phyloP scores from a whole-genome alignment of 305 asterid species.

The Solanum chacoense region DNA sequence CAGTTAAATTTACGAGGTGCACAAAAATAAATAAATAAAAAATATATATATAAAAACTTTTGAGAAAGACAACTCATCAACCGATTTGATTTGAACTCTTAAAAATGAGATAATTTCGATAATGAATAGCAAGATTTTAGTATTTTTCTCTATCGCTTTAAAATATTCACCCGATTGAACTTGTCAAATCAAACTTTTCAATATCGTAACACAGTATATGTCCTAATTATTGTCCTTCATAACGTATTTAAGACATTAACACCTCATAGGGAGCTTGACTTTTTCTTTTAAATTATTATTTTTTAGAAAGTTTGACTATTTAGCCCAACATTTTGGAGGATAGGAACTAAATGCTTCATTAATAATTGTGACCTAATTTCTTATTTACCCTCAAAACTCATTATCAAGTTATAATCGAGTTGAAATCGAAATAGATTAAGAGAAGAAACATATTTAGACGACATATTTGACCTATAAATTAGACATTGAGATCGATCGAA shows the following conservation, averaged over 20 bases:
- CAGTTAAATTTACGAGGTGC: not conserved
- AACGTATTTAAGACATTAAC: not conserved
- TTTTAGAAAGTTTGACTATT: not conserved
- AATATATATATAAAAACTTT: too few species aligned
- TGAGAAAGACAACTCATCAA: not conserved
- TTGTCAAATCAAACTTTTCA: not conserved
- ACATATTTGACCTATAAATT: not conserved
- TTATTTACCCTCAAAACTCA: not conserved
- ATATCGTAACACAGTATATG: not conserved
- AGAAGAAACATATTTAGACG: not conserved
- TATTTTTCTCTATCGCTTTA: not conserved
- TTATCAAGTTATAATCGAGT: not conserved
- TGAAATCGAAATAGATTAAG: not conserved
- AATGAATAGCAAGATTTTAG: not conserved
- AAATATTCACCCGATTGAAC: not conserved
- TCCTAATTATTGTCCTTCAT: not conserved
- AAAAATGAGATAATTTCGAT: not conserved
- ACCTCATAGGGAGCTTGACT: not conserved
- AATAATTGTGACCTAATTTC: not conserved
- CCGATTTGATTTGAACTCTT: not conserved
- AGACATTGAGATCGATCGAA: not conserved
- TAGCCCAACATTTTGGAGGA: not conserved
- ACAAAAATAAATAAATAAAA: too few species aligned
- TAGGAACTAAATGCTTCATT: not conserved
- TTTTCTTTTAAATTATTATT: not conserved